Percentiles rank a stretch among this genome's conserved stretches.
phyloP scores from a whole-genome alignment of 371 early-diverging fungal species.

The Mucor sp. region DNA sequence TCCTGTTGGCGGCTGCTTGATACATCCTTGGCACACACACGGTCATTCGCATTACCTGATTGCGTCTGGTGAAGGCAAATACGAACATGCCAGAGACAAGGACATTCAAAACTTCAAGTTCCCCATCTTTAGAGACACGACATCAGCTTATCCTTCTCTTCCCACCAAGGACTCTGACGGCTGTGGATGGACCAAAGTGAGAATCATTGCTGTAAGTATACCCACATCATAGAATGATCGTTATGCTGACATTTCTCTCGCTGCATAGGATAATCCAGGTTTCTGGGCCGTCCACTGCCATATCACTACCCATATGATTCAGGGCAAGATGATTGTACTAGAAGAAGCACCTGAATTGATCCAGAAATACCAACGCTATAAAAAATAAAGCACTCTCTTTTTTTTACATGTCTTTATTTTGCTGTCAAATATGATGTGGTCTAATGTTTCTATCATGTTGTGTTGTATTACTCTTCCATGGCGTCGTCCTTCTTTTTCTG shows the following conservation, averaged over 20 bases:
- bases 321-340: slow-evolving; percentile 46
- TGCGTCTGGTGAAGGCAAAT: slow-evolving; percentile 40
- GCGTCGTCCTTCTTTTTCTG: slow-evolving; percentile 28
- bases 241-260: neutral
- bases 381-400: neutral
- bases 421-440: neutral
- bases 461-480: slow-evolving; percentile 26
- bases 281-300: slow-evolving; percentile 56
- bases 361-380: slow-evolving; percentile 15
- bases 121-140: slow-evolving; percentile 37
- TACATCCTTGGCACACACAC: slow-evolving; percentile 53
- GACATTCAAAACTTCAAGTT: slow-evolving; percentile 31
- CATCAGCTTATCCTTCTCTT: slow-evolving; percentile 38
- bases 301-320: slow-evolving; percentile 52
- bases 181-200: slow-evolving; percentile 45
- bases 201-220: slow-evolving; percentile 37
- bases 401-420: neutral
- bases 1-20: slow-evolving; percentile 25
- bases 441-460: neutral
- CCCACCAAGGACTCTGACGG: slow-evolving; percentile 21
- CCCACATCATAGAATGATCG: neutral
- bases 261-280: slow-evolving; percentile 47
- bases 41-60: slow-evolving; percentile 48
- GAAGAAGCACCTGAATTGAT: slow-evolving; percentile 47
- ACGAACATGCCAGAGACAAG: slow-evolving; percentile 25